Evolutionary conservation across 2,329 filamentous ascomycete species (phyloP), one percentile per base, ranked within the genome.

Genomic region (Coniochaeta sp.): DNA sequence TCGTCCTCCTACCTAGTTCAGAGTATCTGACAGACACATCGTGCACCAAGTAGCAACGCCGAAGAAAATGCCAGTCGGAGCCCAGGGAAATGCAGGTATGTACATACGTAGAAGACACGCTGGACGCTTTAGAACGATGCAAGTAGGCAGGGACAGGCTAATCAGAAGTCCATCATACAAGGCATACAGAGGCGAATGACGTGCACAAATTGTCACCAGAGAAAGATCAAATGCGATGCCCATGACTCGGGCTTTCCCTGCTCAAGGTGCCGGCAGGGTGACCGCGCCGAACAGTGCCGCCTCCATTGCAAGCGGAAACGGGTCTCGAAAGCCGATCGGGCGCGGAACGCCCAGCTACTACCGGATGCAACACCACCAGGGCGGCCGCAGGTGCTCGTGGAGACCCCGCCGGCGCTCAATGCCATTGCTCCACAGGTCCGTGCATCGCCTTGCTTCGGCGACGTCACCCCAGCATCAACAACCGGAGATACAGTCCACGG

Each of bases 201-300:
- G 9, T 57, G 57, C 30, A 50, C 57, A 55, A 34, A 26, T 6
- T 60, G 59, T 44, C 59, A 60, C 38, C 38, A 58, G 38, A 34
- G 59, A 16, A 60, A 60, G 26, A 56, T 60, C 24, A 60, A 60
- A 50, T 60, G 59, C 55, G 55, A 60, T 57, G 59, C 59, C 32
- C 59, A 60, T 0, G 59, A 60, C 58, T 42, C 30, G 7, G 59
- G 59, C 17, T 55, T 58, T 42, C 59, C 59, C 19, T 60, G 59
- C 42, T 50, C 59, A 26, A 60, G 38, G 14, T 60, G 59, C 17
- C 55, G 28, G 40, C 47, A 58, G 24, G 17, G 32, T 5, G 42
- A n/a, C 40, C 38, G 54, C 10, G 16, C 24, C 24, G 30, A 52
- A 22, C 55, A 58, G 17, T 60, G 59, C 32, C 56, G 38, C 26